Conservation (phyloP, 768 basidiomycete species). For the Podaxis carcinomalis region DNA sequence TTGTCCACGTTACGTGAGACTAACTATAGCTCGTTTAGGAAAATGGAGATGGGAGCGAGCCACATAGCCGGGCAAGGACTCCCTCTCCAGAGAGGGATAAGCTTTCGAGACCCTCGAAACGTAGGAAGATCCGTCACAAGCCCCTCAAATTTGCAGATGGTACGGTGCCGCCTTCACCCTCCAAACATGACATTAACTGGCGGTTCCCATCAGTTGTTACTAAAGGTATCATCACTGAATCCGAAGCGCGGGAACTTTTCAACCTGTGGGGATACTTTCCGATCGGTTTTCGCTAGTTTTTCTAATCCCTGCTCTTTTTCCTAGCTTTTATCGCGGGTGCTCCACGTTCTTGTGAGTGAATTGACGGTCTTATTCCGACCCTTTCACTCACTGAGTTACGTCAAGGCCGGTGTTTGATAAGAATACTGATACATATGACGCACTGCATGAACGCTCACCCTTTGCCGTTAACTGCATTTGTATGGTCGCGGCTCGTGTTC, state of each 20-base stretch:
- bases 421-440: constrained; percentile 79
- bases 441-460: constrained; percentile 83
- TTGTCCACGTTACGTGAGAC: constrained; percentile 9
- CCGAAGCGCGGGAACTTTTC: constrained; percentile 83
- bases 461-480: constrained; percentile 92
- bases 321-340: constrained; percentile 89
- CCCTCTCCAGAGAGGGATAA: constrained; percentile 58
- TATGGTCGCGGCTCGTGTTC: constrained; percentile 87
- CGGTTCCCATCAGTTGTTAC: constrained; percentile 59
- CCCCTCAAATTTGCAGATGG: constrained; percentile 76
- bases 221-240: constrained; percentile 75
- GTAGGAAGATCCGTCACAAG: constrained; percentile 64
- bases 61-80: constrained; percentile 70
- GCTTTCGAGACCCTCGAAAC: constrained; percentile 64
- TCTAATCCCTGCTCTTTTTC: constrained; percentile 12
- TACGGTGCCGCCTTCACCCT: constrained; percentile 24
- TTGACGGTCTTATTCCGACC: constrained; percentile 38
- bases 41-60: constrained; percentile 73
- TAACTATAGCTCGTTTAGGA: constrained; percentile 38
- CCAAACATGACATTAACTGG: constrained; percentile 10
- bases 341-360: constrained; percentile 38
- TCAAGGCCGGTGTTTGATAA: constrained; percentile 77
- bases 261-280: constrained; percentile 54
- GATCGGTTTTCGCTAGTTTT: background rate
- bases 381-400: constrained; percentile 28